These are phyloP conservation scores for Suillus tomentosus DNA, from an alignment of 768 basidiomycete species.

Conservation along the genomic window DNA sequence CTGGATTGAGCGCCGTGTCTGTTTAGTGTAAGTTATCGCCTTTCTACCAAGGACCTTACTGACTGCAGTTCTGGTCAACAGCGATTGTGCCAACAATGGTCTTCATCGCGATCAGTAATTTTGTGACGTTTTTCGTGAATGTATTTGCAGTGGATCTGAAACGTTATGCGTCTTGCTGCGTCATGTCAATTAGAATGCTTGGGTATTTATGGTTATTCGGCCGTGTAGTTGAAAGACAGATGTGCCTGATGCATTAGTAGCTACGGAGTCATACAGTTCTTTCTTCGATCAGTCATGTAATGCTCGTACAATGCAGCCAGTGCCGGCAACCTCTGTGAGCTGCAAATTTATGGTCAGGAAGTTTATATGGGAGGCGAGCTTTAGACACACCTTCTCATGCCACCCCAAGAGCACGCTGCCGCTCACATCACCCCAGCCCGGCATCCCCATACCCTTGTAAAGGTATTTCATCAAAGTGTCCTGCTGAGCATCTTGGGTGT, in stretches of 20 bases:
- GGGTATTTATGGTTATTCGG: background rate
- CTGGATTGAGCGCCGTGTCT: background rate
- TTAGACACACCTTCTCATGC: conserved; percentile 87
- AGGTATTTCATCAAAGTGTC: conserved; percentile 94
- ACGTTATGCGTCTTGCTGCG: background rate
- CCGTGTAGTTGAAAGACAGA: background rate
- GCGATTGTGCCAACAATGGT: background rate
- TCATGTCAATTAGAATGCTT: background rate
- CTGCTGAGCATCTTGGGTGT: conserved; percentile 59
- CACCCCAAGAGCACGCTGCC: conserved; percentile 73
- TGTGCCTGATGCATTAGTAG: no score
- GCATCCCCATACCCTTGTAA: conserved; percentile 91
- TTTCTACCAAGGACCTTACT: background rate
- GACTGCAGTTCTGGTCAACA: background rate
- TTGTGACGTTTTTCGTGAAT: background rate
- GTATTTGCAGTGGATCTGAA: conserved; percentile 1
- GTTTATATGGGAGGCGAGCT: conserved; percentile 7
- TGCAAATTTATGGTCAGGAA: conserved; percentile 32
- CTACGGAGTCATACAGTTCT: conserved; percentile 41
- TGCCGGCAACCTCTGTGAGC: conserved; percentile 93
- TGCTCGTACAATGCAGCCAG: conserved; percentile 90
- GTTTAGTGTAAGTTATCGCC: no score
- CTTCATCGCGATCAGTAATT: background rate
- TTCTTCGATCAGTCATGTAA: conserved; percentile 67
- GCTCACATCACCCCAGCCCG: conserved; percentile 60